Base-by-base conservation (phyloP, 768 basidiomycete species). In the Phanerochaete sordida region DNA sequence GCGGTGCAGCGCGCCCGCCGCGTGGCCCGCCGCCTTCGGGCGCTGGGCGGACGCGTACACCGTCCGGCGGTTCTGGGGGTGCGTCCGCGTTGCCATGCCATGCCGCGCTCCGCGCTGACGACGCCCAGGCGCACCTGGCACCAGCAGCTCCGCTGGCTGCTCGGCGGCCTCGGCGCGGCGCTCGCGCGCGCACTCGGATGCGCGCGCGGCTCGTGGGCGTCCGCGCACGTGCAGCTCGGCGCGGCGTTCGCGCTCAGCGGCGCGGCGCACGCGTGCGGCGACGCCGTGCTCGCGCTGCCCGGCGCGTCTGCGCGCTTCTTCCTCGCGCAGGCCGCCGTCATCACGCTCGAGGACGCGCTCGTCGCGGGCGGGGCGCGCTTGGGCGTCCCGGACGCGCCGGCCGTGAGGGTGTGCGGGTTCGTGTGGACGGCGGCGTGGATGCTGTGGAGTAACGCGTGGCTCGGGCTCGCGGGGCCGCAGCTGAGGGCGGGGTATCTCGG, bases 21-120 rank as follows among this genome's bases (percentile, higher is more conserved):
- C 60, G 23, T 67, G 66, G 66, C 63, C 66, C 11, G 64, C 62
- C 26, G 27, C 54, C 28, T 64, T 64, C 26, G 66, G 66, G 0
- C 8, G 21, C 16, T 65, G 63, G 63, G 45, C 53, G 3, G 63
- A 65, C 23, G 60, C 66, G 16, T 68, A 64, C 37, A 68, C 66
- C 0, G 46, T 68, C 13, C 60, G 66, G n/a, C 58, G 62, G 27
- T 58, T 64, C 30, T 68, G 66, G 64, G 60, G 64, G 66, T 64
- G 31, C 53, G 66, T 53, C 1, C 13, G 19, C 16, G 39, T 16
- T 1, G 19, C 28, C 43, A 16, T 23, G 19, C 13, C 8, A 3
- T 24, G n/a, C n/a, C 2, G 27, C 28, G 31, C 19, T 2, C 7
- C 19, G 15, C 27, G 12, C 21, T 27, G 13, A 47, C 39, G 5